Evolutionary conservation across 1,284 basidiomycete species (phyloP), one percentile per base, ranked within the genome.

Genomic region (Quambalaria eucalypti): DNA sequence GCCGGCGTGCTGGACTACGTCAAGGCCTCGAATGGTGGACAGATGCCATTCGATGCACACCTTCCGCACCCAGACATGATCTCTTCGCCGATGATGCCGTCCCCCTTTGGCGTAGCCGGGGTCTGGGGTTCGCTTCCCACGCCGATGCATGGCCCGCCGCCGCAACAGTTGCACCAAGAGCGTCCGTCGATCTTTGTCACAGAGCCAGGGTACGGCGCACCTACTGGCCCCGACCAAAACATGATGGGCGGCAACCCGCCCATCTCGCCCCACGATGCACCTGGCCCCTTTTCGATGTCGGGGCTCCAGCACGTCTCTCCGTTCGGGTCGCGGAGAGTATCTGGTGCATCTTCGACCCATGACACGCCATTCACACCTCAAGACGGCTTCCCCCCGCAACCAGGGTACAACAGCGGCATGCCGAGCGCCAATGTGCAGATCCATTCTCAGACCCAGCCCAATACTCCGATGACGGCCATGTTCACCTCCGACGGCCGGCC

Each of bases 131-230:
- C n/a, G n/a, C n/a, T n/a, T n/a, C n/a, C n/a, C n/a, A n/a, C n/a
- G n/a, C n/a, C n/a, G n/a, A n/a, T n/a, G n/a, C n/a, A n/a, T n/a
- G n/a, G n/a, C n/a, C n/a, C n/a, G n/a, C n/a, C n/a, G n/a, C n/a
- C n/a, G 62, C 61, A 59, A 23, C 62, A 59, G n/a, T 60, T 61
- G 51, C 54, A 54, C 23, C 63, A 65, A 38, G 66, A 68, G 30
- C 60, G 64, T n/a, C 66, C 66, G 25, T 62, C 66, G 3, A 68
- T 68, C 44, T 68, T 68, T 52, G 59, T 68, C 28, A 68, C 66
- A 16, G 66, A 68, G 52, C 65, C 64, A 26, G 58, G 61, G n/a
- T 60, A 60, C 33, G 64, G 63, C 9, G 55, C 52, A 1, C 55
- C 56, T 4, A 51, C 55, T 6, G 58, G 54, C 10, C 55, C 50